phyloP scores from a whole-genome alignment of 495 filamentous ascomycete species.

The Bryoglossum gracile region DNA sequence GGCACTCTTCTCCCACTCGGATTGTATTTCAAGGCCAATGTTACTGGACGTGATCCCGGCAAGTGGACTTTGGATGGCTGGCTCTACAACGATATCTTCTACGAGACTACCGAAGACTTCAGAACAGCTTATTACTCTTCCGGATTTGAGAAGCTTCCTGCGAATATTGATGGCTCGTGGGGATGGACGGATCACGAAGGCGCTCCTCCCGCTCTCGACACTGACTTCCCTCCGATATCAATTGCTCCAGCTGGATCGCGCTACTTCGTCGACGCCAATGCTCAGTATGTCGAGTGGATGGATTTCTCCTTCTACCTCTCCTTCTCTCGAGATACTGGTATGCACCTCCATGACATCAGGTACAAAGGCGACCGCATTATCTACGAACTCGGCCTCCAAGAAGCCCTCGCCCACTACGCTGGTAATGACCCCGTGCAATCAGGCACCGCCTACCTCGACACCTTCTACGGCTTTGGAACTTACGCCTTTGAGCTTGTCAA shows the following conservation, averaged over 20 bases:
- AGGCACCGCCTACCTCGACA: constrained; percentile 37
- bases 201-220: constrained; percentile 29
- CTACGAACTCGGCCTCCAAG: constrained; percentile 49
- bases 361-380: constrained; percentile 47
- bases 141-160: constrained; percentile 35
- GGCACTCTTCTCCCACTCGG: constrained; percentile 36
- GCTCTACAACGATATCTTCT: constrained; percentile 45
- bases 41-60: constrained; percentile 38
- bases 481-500: constrained; percentile 38
- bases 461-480: constrained; percentile 40
- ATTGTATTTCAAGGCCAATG: constrained; percentile 35
- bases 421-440: constrained; percentile 41
- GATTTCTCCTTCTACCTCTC: constrained; percentile 45
- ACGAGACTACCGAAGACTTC: constrained; percentile 38
- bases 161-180: constrained; percentile 42
- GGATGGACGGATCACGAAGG: constrained; percentile 31
- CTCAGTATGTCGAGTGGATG: constrained; percentile 47
- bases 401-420: constrained; percentile 49
- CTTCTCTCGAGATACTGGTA: constrained; percentile 36
- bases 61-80: constrained; percentile 42
- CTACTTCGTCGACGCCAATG: constrained; percentile 33
- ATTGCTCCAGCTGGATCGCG: constrained; percentile 33
- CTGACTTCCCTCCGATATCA: constrained; percentile 29
- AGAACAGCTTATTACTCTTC: constrained; percentile 33
- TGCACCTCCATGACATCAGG: constrained; percentile 41